Conservation (phyloP, 2,329 filamentous ascomycete species). For the Fusarium setosum region DNA sequence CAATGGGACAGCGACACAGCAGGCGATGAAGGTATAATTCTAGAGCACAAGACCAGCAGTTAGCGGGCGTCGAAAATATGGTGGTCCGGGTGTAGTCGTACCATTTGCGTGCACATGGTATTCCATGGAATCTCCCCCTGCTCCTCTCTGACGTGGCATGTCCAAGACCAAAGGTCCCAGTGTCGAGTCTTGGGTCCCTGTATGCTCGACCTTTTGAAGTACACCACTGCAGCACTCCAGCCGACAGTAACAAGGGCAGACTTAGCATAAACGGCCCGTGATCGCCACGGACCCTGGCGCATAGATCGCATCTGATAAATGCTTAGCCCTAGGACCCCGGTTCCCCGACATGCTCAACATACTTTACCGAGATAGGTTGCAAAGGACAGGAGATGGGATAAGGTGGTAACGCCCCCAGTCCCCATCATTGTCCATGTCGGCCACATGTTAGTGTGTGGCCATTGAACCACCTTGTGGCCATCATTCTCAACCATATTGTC, state of each 20-base stretch:
- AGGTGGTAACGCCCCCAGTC: not conserved
- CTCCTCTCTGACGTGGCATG: not conserved
- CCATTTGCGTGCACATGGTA: not conserved
- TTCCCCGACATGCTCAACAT: not conserved
- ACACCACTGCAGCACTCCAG: not conserved
- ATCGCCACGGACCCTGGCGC: not conserved
- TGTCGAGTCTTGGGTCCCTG: not conserved
- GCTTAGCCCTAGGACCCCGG: not conserved
- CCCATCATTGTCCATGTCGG: slow-evolving; percentile 3
- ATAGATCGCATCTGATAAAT: not conserved
- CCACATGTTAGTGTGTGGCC: not conserved
- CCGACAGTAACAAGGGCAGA: not conserved
- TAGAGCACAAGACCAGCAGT: not conserved
- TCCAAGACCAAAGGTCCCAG: slow-evolving; percentile 3
- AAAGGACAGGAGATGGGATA: not conserved
- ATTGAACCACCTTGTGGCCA: not conserved
- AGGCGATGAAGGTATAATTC: not conserved
- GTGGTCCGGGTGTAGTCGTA: not conserved
- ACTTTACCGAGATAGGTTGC: not conserved
- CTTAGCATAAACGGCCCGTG: not conserved
- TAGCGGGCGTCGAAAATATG: not conserved
- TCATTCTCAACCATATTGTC: not conserved
- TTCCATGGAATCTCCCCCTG: not conserved
- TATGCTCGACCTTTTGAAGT: not conserved
- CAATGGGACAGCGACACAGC: not conserved